A percentile compares a stretch with the other conserved stretches of the same genome.
phyloP scores from a whole-genome alignment of 805 yeast genomes.

The Wickerhamiella sergipiensis region DNA sequence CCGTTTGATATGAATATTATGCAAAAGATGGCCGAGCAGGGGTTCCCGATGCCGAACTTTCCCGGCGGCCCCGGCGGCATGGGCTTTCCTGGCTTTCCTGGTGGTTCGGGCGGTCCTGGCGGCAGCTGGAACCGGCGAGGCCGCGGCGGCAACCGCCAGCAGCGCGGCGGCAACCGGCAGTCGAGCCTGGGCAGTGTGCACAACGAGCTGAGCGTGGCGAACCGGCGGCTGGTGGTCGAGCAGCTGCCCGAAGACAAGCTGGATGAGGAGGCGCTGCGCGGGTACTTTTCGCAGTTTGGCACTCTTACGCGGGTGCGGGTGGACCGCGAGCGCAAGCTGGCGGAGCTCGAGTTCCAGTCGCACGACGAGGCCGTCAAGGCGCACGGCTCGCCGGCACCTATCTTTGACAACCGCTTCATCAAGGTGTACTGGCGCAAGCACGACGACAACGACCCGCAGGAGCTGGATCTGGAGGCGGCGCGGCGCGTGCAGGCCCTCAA shows the following conservation, averaged over 20 bases:
- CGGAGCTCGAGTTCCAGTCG: slow-evolving; percentile 28
- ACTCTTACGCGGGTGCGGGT: slow-evolving; percentile 22
- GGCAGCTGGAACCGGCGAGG: neutral
- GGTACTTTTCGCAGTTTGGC: slow-evolving; percentile 33
- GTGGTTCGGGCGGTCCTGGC: neutral
- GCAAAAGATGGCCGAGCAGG: neutral
- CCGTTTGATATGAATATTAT: neutral
- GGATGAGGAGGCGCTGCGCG: slow-evolving; percentile 23
- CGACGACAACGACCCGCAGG: slow-evolving; percentile 12
- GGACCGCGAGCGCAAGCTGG: slow-evolving; percentile 20
- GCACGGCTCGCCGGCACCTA: slow-evolving; percentile 31
- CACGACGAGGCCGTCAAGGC: slow-evolving; percentile 31
- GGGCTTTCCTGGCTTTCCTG: slow-evolving; percentile 3
- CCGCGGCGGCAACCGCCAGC: neutral
- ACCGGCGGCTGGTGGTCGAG: slow-evolving; percentile 28
- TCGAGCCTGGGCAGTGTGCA: slow-evolving; percentile 11
- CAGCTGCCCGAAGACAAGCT: slow-evolving; percentile 32
- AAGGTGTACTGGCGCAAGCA: slow-evolving; percentile 31
- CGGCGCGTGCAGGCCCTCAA: slow-evolving; percentile 27
- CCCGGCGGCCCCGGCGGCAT: slow-evolving; percentile 1
- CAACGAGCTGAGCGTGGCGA: slow-evolving; percentile 20
- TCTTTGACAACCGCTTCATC: slow-evolving; percentile 36
- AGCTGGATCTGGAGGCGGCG: slow-evolving; percentile 28
- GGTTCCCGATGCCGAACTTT: slow-evolving; percentile 3
- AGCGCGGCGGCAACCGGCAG: slow-evolving; percentile 1